Conservation (phyloP, 257 asterid genomes). For the Capsicum baccatum region DNA sequence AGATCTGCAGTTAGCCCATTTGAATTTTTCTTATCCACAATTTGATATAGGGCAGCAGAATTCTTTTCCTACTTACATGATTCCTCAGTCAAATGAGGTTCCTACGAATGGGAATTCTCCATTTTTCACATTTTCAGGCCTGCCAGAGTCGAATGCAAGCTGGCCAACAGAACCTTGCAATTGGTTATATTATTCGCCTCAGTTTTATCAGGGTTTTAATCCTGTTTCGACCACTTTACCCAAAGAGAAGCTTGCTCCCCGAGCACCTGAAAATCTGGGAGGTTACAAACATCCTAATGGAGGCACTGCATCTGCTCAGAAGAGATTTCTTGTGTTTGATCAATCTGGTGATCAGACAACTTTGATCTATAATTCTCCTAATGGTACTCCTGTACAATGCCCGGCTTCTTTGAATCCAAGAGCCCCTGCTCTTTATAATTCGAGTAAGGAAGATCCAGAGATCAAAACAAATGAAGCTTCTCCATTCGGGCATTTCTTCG, state of each 20-base stretch:
- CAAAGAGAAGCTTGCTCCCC: constrained; percentile 36
- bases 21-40: constrained; percentile 47
- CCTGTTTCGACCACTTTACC: constrained; percentile 42
- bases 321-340: constrained; percentile 81
- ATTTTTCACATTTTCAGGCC: constrained; percentile 39
- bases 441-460: constrained; percentile 43
- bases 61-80: constrained; percentile 43
- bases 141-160: constrained; percentile 45
- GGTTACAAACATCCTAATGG: constrained; percentile 37
- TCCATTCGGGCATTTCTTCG: constrained; percentile 36
- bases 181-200: constrained; percentile 49
- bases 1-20: constrained; percentile 45
- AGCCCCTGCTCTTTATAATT: constrained; percentile 36
- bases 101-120: constrained; percentile 53
- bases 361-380: constrained; percentile 57
- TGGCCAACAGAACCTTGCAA: constrained; percentile 44
- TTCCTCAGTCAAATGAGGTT: constrained; percentile 47
- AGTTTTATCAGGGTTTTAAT: constrained; percentile 45
- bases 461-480: constrained; percentile 32
- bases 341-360: constrained; percentile 79
- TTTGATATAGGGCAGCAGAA: constrained; percentile 42
- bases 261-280: constrained; percentile 33
- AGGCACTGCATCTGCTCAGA: constrained; percentile 41
- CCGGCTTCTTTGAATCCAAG: constrained; percentile 44
- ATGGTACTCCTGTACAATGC: constrained; percentile 42